These are phyloP conservation scores for Chenopodium suecicum DNA, from an alignment of 148 eudicot genomes.

Conservation along the genomic window DNA sequence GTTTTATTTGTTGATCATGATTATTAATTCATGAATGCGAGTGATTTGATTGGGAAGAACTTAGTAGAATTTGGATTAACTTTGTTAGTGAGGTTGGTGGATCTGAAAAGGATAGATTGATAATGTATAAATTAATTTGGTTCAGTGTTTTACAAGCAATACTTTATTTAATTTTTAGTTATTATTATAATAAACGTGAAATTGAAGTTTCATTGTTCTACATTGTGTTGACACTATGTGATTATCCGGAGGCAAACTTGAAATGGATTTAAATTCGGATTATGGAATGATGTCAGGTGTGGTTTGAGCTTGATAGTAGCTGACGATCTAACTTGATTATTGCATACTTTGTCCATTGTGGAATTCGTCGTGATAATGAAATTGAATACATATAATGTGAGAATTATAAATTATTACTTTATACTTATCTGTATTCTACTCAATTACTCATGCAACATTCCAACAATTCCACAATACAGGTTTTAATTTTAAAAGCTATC, in stretches of 20 bases:
- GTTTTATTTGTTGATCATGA: neutral
- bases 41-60: neutral
- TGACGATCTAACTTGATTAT: neutral
- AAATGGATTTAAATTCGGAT: neutral
- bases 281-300: neutral
- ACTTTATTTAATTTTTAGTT: neutral
- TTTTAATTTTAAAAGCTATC: no score
- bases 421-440: neutral
- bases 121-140: neutral
- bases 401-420: no score
- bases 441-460: no score
- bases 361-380: neutral
- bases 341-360: neutral
- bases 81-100: constrained; percentile 15
- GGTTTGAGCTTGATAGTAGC: neutral
- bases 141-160: neutral
- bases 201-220: neutral
- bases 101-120: neutral
- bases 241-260: neutral
- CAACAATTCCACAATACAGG: neutral
- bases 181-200: neutral
- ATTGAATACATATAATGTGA: neutral
- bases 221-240: no score
- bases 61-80: neutral
- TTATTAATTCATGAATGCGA: neutral